Evolutionary conservation across 352 stramenopile species (phyloP).

Genomic region (Paralagenidium karlingii): DNA sequence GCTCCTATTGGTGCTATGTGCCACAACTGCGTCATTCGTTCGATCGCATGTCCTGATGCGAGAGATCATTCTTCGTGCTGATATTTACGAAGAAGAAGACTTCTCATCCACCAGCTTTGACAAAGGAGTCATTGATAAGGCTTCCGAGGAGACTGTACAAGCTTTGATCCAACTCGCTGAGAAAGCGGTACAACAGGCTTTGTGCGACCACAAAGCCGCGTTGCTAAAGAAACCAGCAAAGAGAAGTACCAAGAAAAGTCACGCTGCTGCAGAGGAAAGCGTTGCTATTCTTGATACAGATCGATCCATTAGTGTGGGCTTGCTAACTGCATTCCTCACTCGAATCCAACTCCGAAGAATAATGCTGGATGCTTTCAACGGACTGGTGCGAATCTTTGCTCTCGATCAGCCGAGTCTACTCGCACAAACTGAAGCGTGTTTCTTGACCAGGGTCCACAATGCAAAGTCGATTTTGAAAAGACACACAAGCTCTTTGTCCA

Average conservation of each 20-base stretch:
- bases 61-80: conserved; percentile 75
- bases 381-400: conserved; percentile 12
- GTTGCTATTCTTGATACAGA: too few species aligned
- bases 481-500: conserved; percentile 16
- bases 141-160: conserved; percentile 22
- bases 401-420: background rate
- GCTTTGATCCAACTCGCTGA: conserved; percentile 26
- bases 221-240: conserved; percentile 19
- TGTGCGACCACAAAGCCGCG: conserved; percentile 21
- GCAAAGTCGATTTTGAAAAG: background rate
- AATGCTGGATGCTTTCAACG: conserved; percentile 25
- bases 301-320: too few species aligned
- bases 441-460: too few species aligned
- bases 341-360: conserved; percentile 38
- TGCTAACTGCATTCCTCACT: conserved; percentile 40
- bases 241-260: conserved; percentile 53
- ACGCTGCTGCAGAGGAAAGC: too few species aligned
- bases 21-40: too few species aligned
- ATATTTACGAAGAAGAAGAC: conserved; percentile 96
- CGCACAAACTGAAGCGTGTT: too few species aligned
- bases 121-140: conserved; percentile 24
- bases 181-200: conserved; percentile 25
- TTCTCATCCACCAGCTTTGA: conserved; percentile 78
- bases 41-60: too few species aligned
- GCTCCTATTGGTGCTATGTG: too few species aligned